Evolutionary conservation across 345 rosid genomes (phyloP).

Genomic region (Geranium brycei): DNA sequence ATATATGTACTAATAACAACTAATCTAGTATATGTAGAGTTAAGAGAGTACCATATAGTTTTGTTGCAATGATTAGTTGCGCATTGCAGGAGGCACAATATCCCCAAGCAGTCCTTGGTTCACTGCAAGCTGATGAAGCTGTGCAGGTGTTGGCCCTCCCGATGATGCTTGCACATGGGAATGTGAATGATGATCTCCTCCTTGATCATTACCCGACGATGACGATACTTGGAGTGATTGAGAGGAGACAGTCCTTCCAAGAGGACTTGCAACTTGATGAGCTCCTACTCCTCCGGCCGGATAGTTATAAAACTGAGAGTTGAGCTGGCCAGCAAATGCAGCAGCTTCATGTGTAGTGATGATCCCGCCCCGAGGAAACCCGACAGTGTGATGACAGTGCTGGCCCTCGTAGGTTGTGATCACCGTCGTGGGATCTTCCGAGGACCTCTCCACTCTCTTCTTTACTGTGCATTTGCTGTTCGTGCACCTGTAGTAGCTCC

Average conservation of each 20-base stretch:
- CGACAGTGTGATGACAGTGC: constrained; percentile 80
- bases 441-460: constrained; percentile 91
- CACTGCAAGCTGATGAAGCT: constrained; percentile 14
- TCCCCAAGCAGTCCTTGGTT: constrained; percentile 85
- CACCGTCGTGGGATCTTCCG: constrained; percentile 64
- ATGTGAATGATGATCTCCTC: constrained; percentile 6
- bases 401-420: constrained; percentile 98
- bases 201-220: no score
- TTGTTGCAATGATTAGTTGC: constrained; percentile 17
- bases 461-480: constrained; percentile 86
- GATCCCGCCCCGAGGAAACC: constrained; percentile 71
- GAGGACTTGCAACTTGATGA: constrained; percentile 5
- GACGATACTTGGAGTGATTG: no score
- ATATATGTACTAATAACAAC: no score
- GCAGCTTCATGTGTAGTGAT: constrained; percentile 33
- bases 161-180: constrained; percentile 13
- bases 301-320: constrained; percentile 43
- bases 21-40: no score
- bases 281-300: no score
- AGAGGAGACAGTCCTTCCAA: no score
- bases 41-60: neutral
- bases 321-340: constrained; percentile 26
- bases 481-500: constrained; percentile 96
- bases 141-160: constrained; percentile 5
- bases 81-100: constrained; percentile 72